Evolutionary conservation across 805 yeast species (phyloP), one percentile per base, ranked within the genome.

Genomic region (Spathaspora passalidarum): DNA sequence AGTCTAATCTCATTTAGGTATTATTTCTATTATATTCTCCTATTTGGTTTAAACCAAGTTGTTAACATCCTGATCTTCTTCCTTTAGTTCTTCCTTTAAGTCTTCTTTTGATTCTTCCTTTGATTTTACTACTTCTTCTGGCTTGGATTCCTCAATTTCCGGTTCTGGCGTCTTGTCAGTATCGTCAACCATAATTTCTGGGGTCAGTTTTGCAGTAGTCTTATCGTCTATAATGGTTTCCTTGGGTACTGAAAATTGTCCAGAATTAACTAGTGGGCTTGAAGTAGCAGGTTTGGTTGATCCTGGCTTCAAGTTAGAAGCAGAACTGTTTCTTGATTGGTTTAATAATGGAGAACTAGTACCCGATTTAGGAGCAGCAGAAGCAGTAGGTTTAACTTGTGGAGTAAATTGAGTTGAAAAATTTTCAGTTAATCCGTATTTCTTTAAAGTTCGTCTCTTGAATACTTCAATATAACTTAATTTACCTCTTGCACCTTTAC

Each of bases 401-500:
- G 76, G 76, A 6, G 66, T 61, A 52, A 66, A 72, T 4, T 68
- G 55, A 4, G 77, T 72, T 29, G 58, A 57, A 54, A 65, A 72
- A 22, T 56, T 56, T 19, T 66, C 72, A n/a, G 62, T 49, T 37
- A 72, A 57, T 3, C 76, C 77, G 46, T 62, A 62, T 45, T 60
- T 65, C 49, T 62, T 66, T 57, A 72, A 69, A 7, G 75, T 66
- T 50, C 76, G 60, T 47, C 63, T 65, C 56, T 69, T 72, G 54
- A 67, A 62, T 8, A 69, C 69, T 32, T 72, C 77, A 36, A 72
- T 58, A 53, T 72, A 72, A n/a, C 62, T 57, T n/a, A 66, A 53
- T 44, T 61, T 62, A 18, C 59, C 63, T 9, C 64, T 66, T 32
- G 51, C 47, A 3, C 59, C 59, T 38, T 56, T 56, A 35, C 63